phyloP scores from a whole-genome alignment of 305 asterid species.

The Solanum hybrid region DNA sequence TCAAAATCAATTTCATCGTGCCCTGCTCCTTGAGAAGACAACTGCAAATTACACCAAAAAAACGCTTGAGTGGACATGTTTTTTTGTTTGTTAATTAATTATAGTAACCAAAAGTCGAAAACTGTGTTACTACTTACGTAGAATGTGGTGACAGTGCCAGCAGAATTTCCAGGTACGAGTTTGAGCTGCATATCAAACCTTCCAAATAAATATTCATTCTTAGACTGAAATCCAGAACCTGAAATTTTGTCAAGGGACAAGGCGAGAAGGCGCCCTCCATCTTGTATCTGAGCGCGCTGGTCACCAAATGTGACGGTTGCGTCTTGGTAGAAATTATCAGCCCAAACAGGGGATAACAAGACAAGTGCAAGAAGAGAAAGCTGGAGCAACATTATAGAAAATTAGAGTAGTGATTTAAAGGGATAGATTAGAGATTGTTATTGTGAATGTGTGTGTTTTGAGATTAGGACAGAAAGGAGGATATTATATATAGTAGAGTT shows the following conservation, averaged over 20 bases:
- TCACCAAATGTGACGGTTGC: slow-evolving; percentile 36
- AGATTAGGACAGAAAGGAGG: too few relatives aligned
- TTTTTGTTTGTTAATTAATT: background rate
- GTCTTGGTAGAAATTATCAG: slow-evolving; percentile 45
- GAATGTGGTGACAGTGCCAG: slow-evolving; percentile 63
- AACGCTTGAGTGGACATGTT: too few relatives aligned
- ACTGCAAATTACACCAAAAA: slow-evolving; percentile 8
- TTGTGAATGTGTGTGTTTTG: too few relatives aligned
- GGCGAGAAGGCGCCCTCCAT: slow-evolving; percentile 34
- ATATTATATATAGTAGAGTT: background rate
- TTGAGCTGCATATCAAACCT: slow-evolving; percentile 51
- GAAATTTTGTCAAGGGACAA: slow-evolving; percentile 38
- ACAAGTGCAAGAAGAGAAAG: background rate
- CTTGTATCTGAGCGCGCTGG: slow-evolving; percentile 28
- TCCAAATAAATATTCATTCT: slow-evolving; percentile 25
- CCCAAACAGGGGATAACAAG: slow-evolving; percentile 7
- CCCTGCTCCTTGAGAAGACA: slow-evolving; percentile 37
- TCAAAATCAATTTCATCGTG: slow-evolving; percentile 55
- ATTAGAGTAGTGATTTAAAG: background rate
- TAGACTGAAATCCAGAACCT: slow-evolving; percentile 53
- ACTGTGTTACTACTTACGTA: slow-evolving; percentile 20
- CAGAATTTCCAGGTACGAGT: slow-evolving; percentile 51
- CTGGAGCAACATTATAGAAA: background rate
- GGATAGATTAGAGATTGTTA: too few relatives aligned
- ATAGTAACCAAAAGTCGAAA: background rate